These are phyloP conservation scores for Verruconis gallopava DNA, from an alignment of 2,329 filamentous ascomycete genomes.

Conservation along the genomic window DNA sequence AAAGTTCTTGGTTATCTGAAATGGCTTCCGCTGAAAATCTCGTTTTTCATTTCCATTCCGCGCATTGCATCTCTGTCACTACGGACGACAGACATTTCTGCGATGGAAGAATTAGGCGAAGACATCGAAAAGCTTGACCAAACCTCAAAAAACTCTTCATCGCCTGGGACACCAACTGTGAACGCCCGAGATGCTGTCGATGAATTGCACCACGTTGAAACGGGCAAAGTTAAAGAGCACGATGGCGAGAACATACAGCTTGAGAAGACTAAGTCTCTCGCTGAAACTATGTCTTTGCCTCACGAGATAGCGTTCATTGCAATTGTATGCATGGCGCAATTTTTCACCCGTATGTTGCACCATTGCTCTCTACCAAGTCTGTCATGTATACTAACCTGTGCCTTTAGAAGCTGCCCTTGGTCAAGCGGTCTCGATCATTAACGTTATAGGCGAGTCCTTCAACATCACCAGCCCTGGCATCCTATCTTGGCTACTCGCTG, in stretches of 20 bases:
- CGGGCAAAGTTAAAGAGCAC: background rate
- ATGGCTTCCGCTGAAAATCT: background rate
- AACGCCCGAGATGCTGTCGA: too few species aligned
- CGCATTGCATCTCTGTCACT: too few species aligned
- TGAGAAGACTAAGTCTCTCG: constrained; percentile 6
- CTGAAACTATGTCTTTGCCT: constrained; percentile 8
- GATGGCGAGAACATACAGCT: background rate
- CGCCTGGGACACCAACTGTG: background rate
- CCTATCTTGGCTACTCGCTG: constrained; percentile 37
- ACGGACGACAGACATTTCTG: background rate
- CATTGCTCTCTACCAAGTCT: background rate
- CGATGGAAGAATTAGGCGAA: background rate
- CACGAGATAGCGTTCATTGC: constrained; percentile 16
- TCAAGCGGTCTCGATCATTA: constrained; percentile 26
- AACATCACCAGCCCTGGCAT: constrained; percentile 26
- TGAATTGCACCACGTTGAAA: background rate
- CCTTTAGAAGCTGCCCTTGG: constrained; percentile 22
- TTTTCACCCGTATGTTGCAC: constrained; percentile 27
- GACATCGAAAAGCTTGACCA: background rate
- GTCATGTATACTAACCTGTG: background rate
- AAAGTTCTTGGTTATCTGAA: background rate
- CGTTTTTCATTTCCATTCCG: too few species aligned
- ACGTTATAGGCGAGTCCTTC: constrained; percentile 30
- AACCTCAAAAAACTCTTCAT: background rate
- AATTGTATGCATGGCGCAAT: constrained; percentile 17